Percentiles rank a stretch among this genome's conserved stretches.
Conservation (phyloP, 2,329 filamentous ascomycete species). For the Talaromyces sp. region DNA sequence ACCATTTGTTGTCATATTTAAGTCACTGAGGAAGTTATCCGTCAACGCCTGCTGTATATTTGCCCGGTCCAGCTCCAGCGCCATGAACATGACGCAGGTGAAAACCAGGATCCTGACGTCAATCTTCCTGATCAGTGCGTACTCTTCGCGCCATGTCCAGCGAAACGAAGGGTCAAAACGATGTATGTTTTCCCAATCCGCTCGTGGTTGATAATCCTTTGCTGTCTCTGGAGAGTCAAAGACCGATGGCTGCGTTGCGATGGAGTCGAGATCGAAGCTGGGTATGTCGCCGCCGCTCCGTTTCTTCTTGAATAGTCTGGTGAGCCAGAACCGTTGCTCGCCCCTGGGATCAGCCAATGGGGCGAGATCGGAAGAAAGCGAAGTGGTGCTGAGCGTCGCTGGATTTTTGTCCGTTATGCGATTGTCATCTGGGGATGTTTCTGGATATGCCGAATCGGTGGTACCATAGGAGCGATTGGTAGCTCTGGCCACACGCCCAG, state of each 20-base stretch:
- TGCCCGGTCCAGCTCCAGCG: slow-evolving; percentile 1
- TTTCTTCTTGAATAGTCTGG: background rate
- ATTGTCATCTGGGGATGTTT: background rate
- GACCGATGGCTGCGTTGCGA: background rate
- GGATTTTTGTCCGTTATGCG: background rate
- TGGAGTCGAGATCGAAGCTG: background rate
- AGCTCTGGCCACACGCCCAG: background rate
- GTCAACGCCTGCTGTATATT: slow-evolving; percentile 5
- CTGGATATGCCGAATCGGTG: background rate
- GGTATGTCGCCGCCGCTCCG: background rate
- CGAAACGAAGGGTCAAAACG: slow-evolving; percentile 44
- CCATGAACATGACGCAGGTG: slow-evolving; percentile 4
- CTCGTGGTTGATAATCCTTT: slow-evolving; percentile 32
- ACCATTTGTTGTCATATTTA: slow-evolving; percentile 6
- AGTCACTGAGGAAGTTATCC: background rate
- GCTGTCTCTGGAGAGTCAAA: slow-evolving; percentile 3
- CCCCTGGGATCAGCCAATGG: background rate
- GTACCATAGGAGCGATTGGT: background rate
- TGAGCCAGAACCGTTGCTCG: background rate
- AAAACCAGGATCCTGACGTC: background rate
- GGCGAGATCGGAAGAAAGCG: background rate
- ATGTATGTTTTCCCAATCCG: slow-evolving; percentile 44
- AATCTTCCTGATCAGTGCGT: slow-evolving; percentile 29
- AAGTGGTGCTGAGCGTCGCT: background rate
- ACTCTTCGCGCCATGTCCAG: slow-evolving; percentile 42